A percentile compares a stretch with the other conserved stretches of the same genome.
Conservation (phyloP, 1,139 yeast genomes). For the Trichomonascaceae sp. region DNA sequence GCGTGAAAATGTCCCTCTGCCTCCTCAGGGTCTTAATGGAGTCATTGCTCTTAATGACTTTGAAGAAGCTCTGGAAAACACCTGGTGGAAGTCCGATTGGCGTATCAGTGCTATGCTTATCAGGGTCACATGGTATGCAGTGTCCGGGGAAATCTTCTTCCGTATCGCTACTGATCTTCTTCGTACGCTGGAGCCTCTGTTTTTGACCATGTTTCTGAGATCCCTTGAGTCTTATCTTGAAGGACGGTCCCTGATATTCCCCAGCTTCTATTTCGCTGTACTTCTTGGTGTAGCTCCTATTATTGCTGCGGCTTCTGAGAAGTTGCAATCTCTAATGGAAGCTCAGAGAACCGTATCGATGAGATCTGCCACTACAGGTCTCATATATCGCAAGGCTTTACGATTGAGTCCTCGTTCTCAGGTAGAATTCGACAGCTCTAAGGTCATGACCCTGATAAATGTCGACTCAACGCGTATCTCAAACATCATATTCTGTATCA, state of each 20-base stretch:
- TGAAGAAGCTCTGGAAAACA: neutral
- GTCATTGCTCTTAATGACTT: neutral
- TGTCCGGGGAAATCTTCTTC: neutral
- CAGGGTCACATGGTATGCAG: neutral
- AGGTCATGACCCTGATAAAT: slow-evolving; percentile 66
- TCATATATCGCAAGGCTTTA: slow-evolving; percentile 57
- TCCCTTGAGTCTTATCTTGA: neutral
- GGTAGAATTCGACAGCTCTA: slow-evolving; percentile 56
- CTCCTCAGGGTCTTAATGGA: neutral
- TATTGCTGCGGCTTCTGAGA: neutral
- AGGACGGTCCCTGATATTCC: neutral
- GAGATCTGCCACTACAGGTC: neutral
- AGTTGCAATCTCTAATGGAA: neutral
- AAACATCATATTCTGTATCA: neutral
- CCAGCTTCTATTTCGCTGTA: neutral
- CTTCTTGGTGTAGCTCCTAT: neutral
- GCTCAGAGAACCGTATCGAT: neutral
- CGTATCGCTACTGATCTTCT: neutral
- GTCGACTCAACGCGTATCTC: slow-evolving; percentile 67
- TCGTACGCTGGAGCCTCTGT: neutral
- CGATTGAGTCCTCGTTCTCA: slow-evolving; percentile 54
- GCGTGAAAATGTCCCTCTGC: neutral
- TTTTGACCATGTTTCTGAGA: neutral
- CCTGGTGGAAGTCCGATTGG: neutral
- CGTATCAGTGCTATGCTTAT: neutral